Percentiles rank a stretch among this genome's conserved stretches.
phyloP scores from a whole-genome alignment of 495 filamentous ascomycete species.

The Hypoxylon lienhwacheense region DNA sequence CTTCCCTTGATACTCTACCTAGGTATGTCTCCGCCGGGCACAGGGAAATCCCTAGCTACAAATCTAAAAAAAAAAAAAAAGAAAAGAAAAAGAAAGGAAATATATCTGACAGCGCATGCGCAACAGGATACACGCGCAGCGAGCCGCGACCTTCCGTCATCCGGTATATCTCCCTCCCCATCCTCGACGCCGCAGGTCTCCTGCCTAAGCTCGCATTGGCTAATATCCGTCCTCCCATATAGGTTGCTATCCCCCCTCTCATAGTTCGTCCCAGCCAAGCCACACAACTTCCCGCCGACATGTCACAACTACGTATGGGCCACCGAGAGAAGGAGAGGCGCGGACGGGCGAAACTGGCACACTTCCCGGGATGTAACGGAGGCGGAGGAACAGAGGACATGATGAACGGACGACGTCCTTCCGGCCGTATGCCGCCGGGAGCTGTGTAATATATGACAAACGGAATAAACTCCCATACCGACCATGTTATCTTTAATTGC shows the following conservation, averaged over 20 bases:
- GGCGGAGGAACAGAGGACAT: conserved; percentile 6
- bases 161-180: conserved; percentile 61
- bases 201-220: neutral
- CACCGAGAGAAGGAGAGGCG: no score
- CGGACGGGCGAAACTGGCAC: neutral
- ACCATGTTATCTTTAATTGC: neutral
- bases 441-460: conserved; percentile 25
- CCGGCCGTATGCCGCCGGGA: neutral
- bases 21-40: conserved; percentile 59
- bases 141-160: conserved; percentile 90
- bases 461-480: conserved; percentile 15
- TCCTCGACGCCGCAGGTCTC: conserved; percentile 5
- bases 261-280: conserved; percentile 31
- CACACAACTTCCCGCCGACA: no score
- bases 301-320: no score
- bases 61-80: neutral
- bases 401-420: neutral
- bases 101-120: conserved; percentile 28
- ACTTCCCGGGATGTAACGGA: neutral
- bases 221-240: conserved; percentile 4
- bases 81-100: neutral
- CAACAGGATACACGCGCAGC: conserved; percentile 86
- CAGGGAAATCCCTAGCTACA: neutral
- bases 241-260: conserved; percentile 77
- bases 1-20: conserved; percentile 96